Evolutionary conservation across 2,329 filamentous ascomycete species (phyloP), one percentile per base, ranked within the genome.

Genomic region (Gliomastix tumulicola): DNA sequence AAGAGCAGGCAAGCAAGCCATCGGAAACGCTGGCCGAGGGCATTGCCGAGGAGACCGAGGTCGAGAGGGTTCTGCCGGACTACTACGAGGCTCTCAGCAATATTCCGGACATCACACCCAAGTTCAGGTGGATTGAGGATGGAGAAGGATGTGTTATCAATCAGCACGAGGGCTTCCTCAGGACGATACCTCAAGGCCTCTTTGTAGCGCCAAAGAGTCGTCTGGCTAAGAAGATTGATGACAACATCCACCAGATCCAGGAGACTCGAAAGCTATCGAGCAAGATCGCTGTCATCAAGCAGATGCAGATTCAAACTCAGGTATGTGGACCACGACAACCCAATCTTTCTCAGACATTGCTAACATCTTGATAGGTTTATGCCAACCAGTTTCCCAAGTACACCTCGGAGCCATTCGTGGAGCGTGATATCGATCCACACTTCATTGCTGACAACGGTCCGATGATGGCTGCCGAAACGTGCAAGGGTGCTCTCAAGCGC

Each of bases 321-420:
- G 86, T 88, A 76, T 55, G 67, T 13, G 12, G 22, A 17, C 15
- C 8, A 21, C 19, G 3, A 17, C 20, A 11, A 15, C 16, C 9
- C n/a, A 31, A 20, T 10, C n/a, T 19, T 7, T 36, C 10, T 6
- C 9, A 21, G 12, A 17, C 21, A 30, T 15, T 30, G 13, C 23
- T 34, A 30, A 33, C 19, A 37, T n/a, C 10, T 30, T 21, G 27
- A 37, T 22, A 92, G 84, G 85, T 94, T 55, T 98, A 98, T 56
- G 85, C 89, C 53, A 98, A 98, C 53, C 92, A 98, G 58, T 98
- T 98, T 51, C 88, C 90, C 45, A 96, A 95, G 62, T 95, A 94
- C 54, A 87, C 95, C 44, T 85, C 85, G 1, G 83, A 90, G 54
- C 86, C 88, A 1, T 96, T 98, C 44, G 65, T 82, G 15, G 92